phyloP scores from a whole-genome alignment of 2,329 filamentous ascomycete genomes.

The Talaromyces sp. region DNA sequence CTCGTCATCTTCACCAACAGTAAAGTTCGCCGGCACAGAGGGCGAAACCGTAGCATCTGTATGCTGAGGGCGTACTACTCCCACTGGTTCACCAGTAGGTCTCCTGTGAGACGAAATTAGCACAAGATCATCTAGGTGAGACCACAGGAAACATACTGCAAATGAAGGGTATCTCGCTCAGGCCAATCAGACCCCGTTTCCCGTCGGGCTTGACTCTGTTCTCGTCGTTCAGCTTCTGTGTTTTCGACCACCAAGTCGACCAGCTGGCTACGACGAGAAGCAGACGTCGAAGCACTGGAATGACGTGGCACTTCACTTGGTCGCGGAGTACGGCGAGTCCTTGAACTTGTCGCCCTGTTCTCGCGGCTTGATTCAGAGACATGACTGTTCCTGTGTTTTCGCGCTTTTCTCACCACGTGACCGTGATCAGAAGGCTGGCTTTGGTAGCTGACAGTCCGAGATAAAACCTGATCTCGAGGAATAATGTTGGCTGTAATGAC shows the following conservation, averaged over 20 bases:
- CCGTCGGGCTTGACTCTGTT: slow-evolving; percentile 57
- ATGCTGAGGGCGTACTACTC: slow-evolving; percentile 16
- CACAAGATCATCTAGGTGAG: slow-evolving; percentile 3
- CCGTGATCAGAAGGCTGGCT: slow-evolving; percentile 23
- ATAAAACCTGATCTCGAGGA: slow-evolving; percentile 62
- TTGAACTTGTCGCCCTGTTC: slow-evolving; percentile 34
- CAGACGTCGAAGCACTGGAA: slow-evolving; percentile 39
- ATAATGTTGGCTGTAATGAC: slow-evolving; percentile 82
- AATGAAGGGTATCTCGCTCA: slow-evolving; percentile 35
- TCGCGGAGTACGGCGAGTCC: slow-evolving; percentile 21
- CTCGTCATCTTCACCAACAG: slow-evolving; percentile 16
- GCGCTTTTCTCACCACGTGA: slow-evolving; percentile 33
- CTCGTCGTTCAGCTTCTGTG: slow-evolving; percentile 55
- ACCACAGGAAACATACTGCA: slow-evolving; percentile 25
- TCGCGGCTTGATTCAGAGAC: slow-evolving; percentile 19
- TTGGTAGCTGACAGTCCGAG: slow-evolving; percentile 50
- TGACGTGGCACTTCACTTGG: slow-evolving; percentile 26
- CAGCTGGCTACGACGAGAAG: slow-evolving; percentile 57
- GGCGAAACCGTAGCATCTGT: slow-evolving; percentile 6
- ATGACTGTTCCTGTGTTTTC: slow-evolving; percentile 32
- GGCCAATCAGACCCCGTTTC: slow-evolving; percentile 60
- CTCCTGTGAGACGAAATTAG: slow-evolving; percentile 25
- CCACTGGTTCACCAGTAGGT: slow-evolving; percentile 28
- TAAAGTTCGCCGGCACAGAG: not conserved
- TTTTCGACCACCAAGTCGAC: slow-evolving; percentile 65